Conservation (phyloP, 2,329 filamentous ascomycete genomes). For the Herpotrichia juniperi region DNA sequence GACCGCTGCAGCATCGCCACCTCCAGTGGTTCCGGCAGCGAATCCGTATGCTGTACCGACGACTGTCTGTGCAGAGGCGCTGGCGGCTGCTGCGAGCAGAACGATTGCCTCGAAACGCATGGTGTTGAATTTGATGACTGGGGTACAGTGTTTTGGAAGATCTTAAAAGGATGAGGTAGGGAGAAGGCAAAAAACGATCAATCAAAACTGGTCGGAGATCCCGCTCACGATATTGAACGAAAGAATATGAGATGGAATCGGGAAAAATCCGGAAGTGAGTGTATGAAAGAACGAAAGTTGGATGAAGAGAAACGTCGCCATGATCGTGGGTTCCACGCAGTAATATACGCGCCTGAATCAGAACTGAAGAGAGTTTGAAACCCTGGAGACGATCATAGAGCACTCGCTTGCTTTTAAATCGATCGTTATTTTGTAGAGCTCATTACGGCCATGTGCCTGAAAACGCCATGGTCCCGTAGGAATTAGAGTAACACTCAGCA, state of each 20-base stretch:
- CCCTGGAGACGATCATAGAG: too few species aligned
- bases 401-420: too few species aligned
- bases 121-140: neutral
- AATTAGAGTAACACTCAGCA: too few species aligned
- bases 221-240: conserved; percentile 19
- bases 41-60: conserved; percentile 33
- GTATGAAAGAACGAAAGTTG: neutral
- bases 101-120: conserved; percentile 27
- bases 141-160: neutral
- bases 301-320: neutral
- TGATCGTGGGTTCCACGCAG: neutral
- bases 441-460: neutral
- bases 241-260: conserved; percentile 10
- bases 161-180: neutral
- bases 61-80: conserved; percentile 25
- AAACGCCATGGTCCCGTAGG: neutral
- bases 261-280: neutral
- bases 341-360: neutral
- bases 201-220: conserved; percentile 30
- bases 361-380: neutral
- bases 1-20: conserved; percentile 27
- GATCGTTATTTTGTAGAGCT: neutral
- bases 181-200: conserved; percentile 20
- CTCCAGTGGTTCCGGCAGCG: conserved; percentile 28
- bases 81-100: conserved; percentile 21